phyloP scores from a whole-genome alignment of 495 filamentous ascomycete genomes.

The Aspergillus sclerotiicarbonarius region DNA sequence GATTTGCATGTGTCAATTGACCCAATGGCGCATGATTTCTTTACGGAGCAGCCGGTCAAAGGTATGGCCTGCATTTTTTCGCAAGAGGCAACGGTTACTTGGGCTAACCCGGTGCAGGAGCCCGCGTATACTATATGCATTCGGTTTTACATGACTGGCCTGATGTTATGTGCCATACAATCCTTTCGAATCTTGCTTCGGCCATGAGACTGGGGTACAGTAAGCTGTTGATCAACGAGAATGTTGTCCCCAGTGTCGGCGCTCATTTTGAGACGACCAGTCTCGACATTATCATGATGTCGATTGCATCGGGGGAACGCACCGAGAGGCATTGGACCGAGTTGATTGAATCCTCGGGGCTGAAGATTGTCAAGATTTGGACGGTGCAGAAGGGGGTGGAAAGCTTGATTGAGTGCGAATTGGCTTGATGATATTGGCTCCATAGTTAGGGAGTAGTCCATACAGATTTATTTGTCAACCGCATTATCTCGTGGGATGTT shows the following conservation, averaged over 20 bases:
- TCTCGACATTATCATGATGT: conserved; percentile 30
- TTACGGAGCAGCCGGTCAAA: conserved; percentile 4
- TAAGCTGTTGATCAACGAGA: conserved; percentile 39
- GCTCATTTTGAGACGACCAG: conserved; percentile 26
- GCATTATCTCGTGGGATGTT: background rate
- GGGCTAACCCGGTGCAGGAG: conserved; percentile 25
- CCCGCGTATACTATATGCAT: conserved; percentile 39
- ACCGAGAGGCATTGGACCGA: conserved; percentile 24
- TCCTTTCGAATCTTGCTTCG: conserved; percentile 31
- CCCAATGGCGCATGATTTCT: conserved; percentile 24
- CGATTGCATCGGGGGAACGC: conserved; percentile 20
- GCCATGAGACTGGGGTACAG: conserved; percentile 38
- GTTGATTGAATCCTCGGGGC: conserved; percentile 23
- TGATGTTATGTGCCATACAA: conserved; percentile 37
- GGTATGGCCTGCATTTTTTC: background rate
- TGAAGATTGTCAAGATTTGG: conserved; percentile 30
- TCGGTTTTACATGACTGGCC: conserved; percentile 49
- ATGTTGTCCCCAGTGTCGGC: conserved; percentile 22
- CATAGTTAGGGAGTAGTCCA: background rate
- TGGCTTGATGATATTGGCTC: conserved; percentile 10
- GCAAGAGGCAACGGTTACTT: background rate
- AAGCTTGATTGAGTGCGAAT: conserved; percentile 32
- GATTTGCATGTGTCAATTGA: conserved; percentile 29
- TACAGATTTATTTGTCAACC: background rate
- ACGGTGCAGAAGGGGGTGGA: conserved; percentile 25